phyloP scores from a whole-genome alignment of 192 early-diverging fungal species.

The Backusella psychrophila region DNA sequence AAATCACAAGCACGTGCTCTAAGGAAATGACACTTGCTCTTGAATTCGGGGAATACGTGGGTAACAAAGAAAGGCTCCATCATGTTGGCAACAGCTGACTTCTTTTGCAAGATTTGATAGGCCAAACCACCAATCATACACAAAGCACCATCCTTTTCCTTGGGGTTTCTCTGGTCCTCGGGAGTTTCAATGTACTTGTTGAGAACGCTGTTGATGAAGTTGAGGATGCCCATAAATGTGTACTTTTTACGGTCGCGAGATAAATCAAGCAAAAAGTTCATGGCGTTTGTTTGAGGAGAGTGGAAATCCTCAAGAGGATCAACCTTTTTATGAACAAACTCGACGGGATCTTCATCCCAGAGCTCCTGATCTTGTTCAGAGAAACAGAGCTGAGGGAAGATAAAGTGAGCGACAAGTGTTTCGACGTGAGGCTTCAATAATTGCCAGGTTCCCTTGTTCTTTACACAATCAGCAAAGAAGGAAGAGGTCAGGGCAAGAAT shows the following conservation, averaged over 20 bases:
- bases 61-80: constrained; percentile 85
- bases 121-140: constrained; percentile 82
- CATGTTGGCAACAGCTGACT: constrained; percentile 67
- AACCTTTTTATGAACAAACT: constrained; percentile 82
- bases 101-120: constrained; percentile 64
- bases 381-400: constrained; percentile 94
- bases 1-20: constrained; percentile 68
- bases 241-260: constrained; percentile 75
- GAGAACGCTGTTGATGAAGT: constrained; percentile 75
- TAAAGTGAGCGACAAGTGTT: constrained; percentile 80
- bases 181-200: constrained; percentile 65
- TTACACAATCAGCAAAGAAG: constrained; percentile 83
- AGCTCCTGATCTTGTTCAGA: constrained; percentile 79
- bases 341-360: constrained; percentile 92
- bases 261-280: constrained; percentile 75
- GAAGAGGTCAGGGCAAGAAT: constrained; percentile 67
- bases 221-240: constrained; percentile 78
- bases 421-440: constrained; percentile 84
- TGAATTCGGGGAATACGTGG: constrained; percentile 91
- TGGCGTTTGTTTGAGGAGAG: constrained; percentile 70
- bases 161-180: constrained; percentile 65
- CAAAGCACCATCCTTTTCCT: constrained; percentile 88
- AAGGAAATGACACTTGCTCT: constrained; percentile 78
- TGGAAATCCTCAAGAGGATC: constrained; percentile 85
- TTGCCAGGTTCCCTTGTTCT: constrained; percentile 88